These are phyloP conservation scores for Quercus cerris DNA, from an alignment of 306 rosid genomes.

Conservation along the genomic window DNA sequence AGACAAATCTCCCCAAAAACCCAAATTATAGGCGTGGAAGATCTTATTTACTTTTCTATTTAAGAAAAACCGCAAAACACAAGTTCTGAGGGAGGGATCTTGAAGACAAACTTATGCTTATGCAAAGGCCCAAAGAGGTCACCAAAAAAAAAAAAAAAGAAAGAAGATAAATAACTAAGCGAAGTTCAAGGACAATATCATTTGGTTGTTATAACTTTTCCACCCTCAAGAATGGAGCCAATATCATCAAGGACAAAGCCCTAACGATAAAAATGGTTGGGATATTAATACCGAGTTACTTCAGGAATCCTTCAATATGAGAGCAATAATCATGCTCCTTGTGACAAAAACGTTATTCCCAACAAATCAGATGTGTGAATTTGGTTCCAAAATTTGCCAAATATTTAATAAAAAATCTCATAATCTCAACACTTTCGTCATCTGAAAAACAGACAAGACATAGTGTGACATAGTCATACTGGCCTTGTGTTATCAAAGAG, in stretches of 20 bases:
- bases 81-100: background rate
- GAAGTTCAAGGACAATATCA: too few relatives aligned
- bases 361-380: background rate
- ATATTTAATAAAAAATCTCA: background rate
- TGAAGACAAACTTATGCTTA: background rate
- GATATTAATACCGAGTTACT: background rate
- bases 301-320: too few relatives aligned
- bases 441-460: background rate
- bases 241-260: background rate
- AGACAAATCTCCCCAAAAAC: background rate
- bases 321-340: too few relatives aligned
- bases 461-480: too few relatives aligned
- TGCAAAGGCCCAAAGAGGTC: background rate
- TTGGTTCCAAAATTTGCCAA: background rate
- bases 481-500: too few relatives aligned
- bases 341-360: background rate
- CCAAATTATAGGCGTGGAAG: background rate
- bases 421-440: background rate
- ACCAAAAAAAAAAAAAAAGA: background rate
- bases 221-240: background rate
- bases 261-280: background rate
- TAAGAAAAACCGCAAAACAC: background rate
- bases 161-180: background rate
- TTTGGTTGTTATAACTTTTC: background rate
- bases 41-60: background rate